phyloP scores from a whole-genome alignment of 2,329 filamentous ascomycete genomes.

The Paecilomyces variotii region DNA sequence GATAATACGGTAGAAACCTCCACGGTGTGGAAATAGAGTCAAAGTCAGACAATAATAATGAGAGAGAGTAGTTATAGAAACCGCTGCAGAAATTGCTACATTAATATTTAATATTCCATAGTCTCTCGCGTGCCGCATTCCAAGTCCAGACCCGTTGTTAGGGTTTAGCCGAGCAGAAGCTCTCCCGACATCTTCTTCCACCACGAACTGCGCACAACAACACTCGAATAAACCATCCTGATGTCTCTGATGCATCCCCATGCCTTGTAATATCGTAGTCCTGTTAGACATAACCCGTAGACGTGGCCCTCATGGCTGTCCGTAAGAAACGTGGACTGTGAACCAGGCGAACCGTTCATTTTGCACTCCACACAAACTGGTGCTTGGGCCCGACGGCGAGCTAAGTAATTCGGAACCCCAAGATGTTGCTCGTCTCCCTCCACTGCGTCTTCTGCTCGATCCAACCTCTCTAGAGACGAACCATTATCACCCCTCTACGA shows the following conservation, averaged over 20 bases:
- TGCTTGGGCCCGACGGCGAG: slow-evolving; percentile 8
- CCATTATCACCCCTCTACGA: neutral
- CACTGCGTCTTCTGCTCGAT: slow-evolving; percentile 1
- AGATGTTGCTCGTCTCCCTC: neutral
- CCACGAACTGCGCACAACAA: slow-evolving; percentile 3
- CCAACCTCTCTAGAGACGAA: neutral
- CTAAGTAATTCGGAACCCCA: neutral
- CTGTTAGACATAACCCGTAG: neutral
- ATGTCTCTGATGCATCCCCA: neutral
- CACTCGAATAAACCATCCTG: neutral
- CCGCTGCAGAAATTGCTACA: too few species aligned
- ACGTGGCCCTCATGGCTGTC: neutral
- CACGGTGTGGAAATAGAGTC: too few species aligned
- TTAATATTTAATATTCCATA: too few species aligned
- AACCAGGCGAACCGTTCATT: slow-evolving; percentile 3
- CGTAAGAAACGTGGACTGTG: neutral
- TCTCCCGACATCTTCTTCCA: slow-evolving; percentile 12
- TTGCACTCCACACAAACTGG: slow-evolving; percentile 10
- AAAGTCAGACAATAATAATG: too few species aligned
- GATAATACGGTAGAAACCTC: too few species aligned
- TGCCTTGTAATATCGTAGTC: neutral
- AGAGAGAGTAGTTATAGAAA: too few species aligned
- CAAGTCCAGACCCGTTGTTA: slow-evolving; percentile 11
- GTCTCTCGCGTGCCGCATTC: neutral
- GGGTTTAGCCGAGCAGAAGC: slow-evolving; percentile 33